Conservation (phyloP, 1,284 basidiomycete genomes). For the Peniophora sp. region DNA sequence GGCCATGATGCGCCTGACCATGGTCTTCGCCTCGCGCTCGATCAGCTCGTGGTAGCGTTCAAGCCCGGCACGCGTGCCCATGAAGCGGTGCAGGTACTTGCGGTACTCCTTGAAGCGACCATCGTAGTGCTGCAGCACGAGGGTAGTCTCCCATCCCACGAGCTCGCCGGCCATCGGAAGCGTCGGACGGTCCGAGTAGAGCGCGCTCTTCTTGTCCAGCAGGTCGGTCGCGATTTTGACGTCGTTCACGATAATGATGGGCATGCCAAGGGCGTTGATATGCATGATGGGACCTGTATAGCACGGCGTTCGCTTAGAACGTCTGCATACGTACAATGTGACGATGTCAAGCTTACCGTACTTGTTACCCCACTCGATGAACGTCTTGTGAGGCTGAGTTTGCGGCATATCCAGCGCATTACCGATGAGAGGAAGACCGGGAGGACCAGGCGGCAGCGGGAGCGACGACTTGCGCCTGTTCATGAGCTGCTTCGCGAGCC, state of each 20-base stretch:
- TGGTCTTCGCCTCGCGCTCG: slow-evolving; percentile 15
- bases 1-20: slow-evolving; percentile 12
- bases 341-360: slow-evolving; percentile 11
- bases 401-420: slow-evolving; percentile 50
- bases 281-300: slow-evolving; percentile 46
- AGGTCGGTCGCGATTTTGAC: slow-evolving; percentile 42
- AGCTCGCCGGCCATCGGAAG: slow-evolving; percentile 30
- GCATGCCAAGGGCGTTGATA: slow-evolving; percentile 45
- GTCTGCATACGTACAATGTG: neutral
- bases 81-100: slow-evolving; percentile 10
- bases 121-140: slow-evolving; percentile 51
- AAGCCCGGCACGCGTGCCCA: slow-evolving; percentile 15
- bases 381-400: slow-evolving; percentile 45
- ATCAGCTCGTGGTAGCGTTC: slow-evolving; percentile 13
- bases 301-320: neutral
- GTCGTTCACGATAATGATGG: slow-evolving; percentile 47
- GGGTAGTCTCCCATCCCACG: slow-evolving; percentile 53
- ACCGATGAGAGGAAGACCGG: slow-evolving; percentile 41
- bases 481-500: neutral
- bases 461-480: neutral
- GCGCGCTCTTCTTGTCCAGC: slow-evolving; percentile 52
- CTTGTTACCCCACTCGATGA: slow-evolving; percentile 42
- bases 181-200: slow-evolving; percentile 56
- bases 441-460: slow-evolving; percentile 42
- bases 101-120: slow-evolving; percentile 40